phyloP scores from a whole-genome alignment of 176 grass and related monocot genomes.

The Hordeum vulgare region MorexV3_pseudomolecules_assembly NC_058522.1:114739885-114740384 shows the following conservation, averaged over 20 bases:
- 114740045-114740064: not conserved
- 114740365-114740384: too few species aligned
- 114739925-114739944: too few species aligned
- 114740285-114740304: not conserved
- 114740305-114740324: not conserved
- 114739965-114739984: too few species aligned
- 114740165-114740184: not conserved
- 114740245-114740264: not conserved
- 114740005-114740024: not conserved
- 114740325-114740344: not conserved
- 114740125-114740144: not conserved
- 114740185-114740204: not conserved
- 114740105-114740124: not conserved
- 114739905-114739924: too few species aligned
- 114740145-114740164: not conserved
- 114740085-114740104: not conserved
- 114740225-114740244: not conserved
- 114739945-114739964: too few species aligned
- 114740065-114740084: not conserved
- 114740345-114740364: too few species aligned
- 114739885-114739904: too few species aligned
- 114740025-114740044: not conserved
- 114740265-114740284: not conserved
- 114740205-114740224: not conserved
- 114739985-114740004: too few species aligned